phyloP scores from a whole-genome alignment of 1,139 yeast species.

The Yamadazyma triangularis region DNA sequence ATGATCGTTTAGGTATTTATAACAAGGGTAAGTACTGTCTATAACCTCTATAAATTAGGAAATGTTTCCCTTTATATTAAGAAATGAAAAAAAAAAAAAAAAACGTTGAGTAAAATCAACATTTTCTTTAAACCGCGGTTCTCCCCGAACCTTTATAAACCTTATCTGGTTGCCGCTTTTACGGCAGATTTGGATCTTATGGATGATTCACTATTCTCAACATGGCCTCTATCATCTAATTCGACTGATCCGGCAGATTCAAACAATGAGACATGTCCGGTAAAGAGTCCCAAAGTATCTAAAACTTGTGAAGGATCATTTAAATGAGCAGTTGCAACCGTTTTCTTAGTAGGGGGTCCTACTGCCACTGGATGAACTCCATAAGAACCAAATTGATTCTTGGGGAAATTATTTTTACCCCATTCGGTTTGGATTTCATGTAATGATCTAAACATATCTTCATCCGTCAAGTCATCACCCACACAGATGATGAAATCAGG shows the following conservation, averaged over 20 bases:
- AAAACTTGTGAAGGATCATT: constrained; percentile 82
- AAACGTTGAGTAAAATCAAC: too few relatives aligned
- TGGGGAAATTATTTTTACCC: constrained; percentile 30
- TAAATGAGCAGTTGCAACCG: constrained; percentile 85
- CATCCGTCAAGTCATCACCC: constrained; percentile 97
- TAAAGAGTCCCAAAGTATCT: constrained; percentile 75
- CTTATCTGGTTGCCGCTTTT: constrained; percentile 24
- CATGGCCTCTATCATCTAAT: constrained; percentile 71
- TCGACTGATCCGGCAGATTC: constrained; percentile 75
- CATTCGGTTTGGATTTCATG: constrained; percentile 54
- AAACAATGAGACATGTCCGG: constrained; percentile 70
- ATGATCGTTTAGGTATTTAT: too few relatives aligned
- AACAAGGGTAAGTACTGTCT: too few relatives aligned
- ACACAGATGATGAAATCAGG: constrained; percentile 86
- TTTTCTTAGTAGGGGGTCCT: constrained; percentile 89
- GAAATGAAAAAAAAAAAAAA: too few relatives aligned
- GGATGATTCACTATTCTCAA: constrained; percentile 44
- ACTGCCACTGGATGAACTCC: constrained; percentile 88
- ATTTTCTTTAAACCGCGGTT: too few relatives aligned
- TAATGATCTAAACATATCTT: constrained; percentile 88
- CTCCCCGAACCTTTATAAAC: too few relatives aligned
- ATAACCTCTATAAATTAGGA: too few relatives aligned
- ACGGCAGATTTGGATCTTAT: constrained; percentile 29
- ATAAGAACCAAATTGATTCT: constrained; percentile 45
- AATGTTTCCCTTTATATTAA: too few relatives aligned